phyloP scores from a whole-genome alignment of 768 basidiomycete species.

The Suillus bovinus region DNA sequence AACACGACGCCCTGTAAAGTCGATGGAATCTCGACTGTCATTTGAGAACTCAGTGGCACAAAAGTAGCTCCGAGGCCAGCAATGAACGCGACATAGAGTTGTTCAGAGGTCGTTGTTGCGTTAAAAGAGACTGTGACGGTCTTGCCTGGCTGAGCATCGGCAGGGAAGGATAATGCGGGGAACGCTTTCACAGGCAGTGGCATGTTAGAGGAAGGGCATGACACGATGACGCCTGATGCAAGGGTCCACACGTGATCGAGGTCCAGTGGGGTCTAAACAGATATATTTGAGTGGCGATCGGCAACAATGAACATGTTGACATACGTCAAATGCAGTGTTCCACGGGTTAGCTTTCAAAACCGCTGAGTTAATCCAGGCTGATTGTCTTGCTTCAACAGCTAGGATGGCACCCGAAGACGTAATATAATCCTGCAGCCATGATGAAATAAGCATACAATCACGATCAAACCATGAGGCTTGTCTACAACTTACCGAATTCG shows the following conservation, averaged over 20 bases:
- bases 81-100: constrained; percentile 37
- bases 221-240: constrained; percentile 43
- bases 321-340: constrained; percentile 47
- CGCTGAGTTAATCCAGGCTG: constrained; percentile 48
- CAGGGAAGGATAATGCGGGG: constrained; percentile 41
- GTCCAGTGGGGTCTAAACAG: constrained; percentile 35
- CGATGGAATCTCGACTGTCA: constrained; percentile 25
- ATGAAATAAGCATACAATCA: neutral
- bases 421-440: constrained; percentile 38
- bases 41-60: constrained; percentile 27
- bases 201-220: constrained; percentile 50
- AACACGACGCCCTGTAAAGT: constrained; percentile 35
- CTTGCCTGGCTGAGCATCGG: constrained; percentile 33
- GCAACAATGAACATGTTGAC: neutral
- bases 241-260: constrained; percentile 49
- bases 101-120: constrained; percentile 7
- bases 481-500: constrained; percentile 19
- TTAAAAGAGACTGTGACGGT: constrained; percentile 31
- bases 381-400: constrained; percentile 53
- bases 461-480: neutral
- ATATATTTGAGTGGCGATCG: neutral
- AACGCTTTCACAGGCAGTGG: constrained; percentile 49
- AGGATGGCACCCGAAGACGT: constrained; percentile 62
- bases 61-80: constrained; percentile 35
- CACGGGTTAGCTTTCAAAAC: constrained; percentile 43